A percentile compares a stretch with the other conserved stretches of the same genome.
These are phyloP conservation scores for Metarhizium guizhouense DNA, from an alignment of 2,329 filamentous ascomycete species.

Conservation along the genomic window DNA sequence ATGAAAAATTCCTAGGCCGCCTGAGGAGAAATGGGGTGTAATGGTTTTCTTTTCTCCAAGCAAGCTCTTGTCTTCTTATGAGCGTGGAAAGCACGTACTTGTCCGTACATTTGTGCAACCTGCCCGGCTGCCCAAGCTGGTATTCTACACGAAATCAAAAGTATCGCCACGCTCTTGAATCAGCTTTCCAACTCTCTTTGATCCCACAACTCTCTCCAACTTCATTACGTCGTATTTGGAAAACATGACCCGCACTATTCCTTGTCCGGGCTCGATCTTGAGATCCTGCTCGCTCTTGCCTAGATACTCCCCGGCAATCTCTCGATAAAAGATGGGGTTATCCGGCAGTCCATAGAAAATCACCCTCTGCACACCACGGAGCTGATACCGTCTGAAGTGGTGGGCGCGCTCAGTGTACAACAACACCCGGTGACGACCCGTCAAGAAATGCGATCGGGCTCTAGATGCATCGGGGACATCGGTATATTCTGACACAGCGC, in stretches of 20 bases:
- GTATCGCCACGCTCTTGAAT: constrained; percentile 76
- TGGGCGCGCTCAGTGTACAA: constrained; percentile 95
- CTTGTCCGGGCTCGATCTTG: constrained; percentile 48
- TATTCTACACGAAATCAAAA: constrained; percentile 77
- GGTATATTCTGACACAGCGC: constrained; percentile 82
- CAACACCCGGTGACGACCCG: constrained; percentile 70
- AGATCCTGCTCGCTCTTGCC: constrained; percentile 48
- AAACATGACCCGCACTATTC: constrained; percentile 58
- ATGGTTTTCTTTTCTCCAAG: background rate
- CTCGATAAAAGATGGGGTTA: constrained; percentile 72
- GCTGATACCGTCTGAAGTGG: constrained; percentile 82
- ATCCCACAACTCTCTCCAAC: constrained; percentile 81
- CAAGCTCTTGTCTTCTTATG: no score
- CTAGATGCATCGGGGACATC: constrained; percentile 69
- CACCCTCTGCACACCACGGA: constrained; percentile 75
- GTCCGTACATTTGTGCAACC: no score
- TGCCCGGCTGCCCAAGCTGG: background rate
- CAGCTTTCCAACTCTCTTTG: constrained; percentile 73
- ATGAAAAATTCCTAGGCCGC: background rate
- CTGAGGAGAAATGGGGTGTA: constrained; percentile 1
- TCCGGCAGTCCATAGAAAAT: constrained; percentile 87
- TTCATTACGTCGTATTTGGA: constrained; percentile 85
- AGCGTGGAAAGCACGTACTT: no score
- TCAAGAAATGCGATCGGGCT: constrained; percentile 79
- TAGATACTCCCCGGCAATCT: constrained; percentile 63